phyloP scores from a whole-genome alignment of 257 asterid genomes.

The Penstemon newberryi region DNA sequence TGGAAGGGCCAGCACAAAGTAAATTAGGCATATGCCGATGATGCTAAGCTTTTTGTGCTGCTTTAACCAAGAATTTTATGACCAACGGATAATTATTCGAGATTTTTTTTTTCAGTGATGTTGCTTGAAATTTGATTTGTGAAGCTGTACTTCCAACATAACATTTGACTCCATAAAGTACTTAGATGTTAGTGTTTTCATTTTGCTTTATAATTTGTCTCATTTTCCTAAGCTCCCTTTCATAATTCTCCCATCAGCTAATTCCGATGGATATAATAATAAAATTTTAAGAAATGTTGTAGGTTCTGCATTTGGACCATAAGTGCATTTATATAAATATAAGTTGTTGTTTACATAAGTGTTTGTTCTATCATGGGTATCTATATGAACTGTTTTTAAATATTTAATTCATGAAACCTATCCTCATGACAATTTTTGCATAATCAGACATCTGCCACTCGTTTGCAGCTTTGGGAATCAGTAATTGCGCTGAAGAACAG shows the following conservation, averaged over 20 bases:
- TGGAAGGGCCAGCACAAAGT: neutral
- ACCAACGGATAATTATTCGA: neutral
- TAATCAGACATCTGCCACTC: constrained; percentile 90
- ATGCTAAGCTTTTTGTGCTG: neutral
- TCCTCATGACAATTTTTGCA: constrained; percentile 7
- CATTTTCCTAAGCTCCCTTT: neutral
- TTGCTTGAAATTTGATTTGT: neutral
- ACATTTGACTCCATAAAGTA: neutral
- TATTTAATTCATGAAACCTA: neutral
- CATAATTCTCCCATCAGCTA: too few species aligned
- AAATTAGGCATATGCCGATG: neutral
- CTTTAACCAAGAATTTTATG: neutral
- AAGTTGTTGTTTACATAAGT: neutral
- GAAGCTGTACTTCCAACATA: neutral
- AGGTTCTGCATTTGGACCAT: neutral
- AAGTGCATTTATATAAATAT: too few species aligned
- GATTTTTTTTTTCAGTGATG: neutral
- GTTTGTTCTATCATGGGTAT: neutral
- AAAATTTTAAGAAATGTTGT: too few species aligned
- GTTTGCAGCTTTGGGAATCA: constrained; percentile 95
- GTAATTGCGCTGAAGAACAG: constrained; percentile 77
- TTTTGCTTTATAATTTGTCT: neutral
- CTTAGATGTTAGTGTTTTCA: neutral
- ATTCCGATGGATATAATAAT: too few species aligned
- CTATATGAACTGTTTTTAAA: too few species aligned